Conservation (phyloP, 2,329 filamentous ascomycete species). For the Metarhizium guizhouense region DNA sequence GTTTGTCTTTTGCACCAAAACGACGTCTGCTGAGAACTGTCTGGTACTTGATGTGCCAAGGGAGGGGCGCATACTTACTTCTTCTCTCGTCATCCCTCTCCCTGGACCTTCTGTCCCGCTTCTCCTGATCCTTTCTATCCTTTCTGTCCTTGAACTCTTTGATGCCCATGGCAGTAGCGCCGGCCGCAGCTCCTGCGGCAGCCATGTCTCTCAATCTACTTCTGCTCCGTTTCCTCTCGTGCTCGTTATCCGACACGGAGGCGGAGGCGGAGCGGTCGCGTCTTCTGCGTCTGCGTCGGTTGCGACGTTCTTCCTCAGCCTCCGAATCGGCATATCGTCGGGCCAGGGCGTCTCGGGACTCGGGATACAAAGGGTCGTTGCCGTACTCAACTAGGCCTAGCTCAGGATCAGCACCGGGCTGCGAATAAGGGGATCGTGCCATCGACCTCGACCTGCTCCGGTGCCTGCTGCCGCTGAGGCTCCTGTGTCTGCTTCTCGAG, state of each 20-base stretch:
- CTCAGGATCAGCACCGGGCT: slow-evolving; percentile 52
- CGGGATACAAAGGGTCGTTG: slow-evolving; percentile 42
- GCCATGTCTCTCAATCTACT: slow-evolving; percentile 48
- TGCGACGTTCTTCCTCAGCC: slow-evolving; percentile 32
- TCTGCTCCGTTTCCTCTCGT: slow-evolving; percentile 39
- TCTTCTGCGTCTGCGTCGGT: slow-evolving; percentile 24
- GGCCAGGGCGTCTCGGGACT: slow-evolving; percentile 23
- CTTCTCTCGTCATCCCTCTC: slow-evolving; percentile 18
- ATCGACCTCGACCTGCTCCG: slow-evolving; percentile 41
- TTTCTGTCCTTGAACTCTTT: slow-evolving; percentile 45
- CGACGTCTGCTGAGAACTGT: no score
- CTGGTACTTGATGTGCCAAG: no score
- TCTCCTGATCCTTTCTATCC: slow-evolving; percentile 33
- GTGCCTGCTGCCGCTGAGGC: slow-evolving; percentile 16
- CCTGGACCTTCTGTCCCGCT: slow-evolving; percentile 24
- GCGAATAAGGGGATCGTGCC: slow-evolving; percentile 40
- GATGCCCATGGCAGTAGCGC: slow-evolving; percentile 53
- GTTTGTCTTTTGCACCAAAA: no score
- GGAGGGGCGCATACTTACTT: slow-evolving; percentile 9
- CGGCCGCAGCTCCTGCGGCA: slow-evolving; percentile 45
- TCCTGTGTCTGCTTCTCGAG: slow-evolving; percentile 22
- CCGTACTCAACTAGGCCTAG: slow-evolving; percentile 63
- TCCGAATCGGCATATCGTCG: slow-evolving; percentile 36
- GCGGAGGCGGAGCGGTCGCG: slow-evolving; percentile 27
- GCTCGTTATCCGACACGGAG: slow-evolving; percentile 19